Evolutionary conservation across 345 rosid genomes (phyloP).

Genomic region (Citrus australasica): DNA sequence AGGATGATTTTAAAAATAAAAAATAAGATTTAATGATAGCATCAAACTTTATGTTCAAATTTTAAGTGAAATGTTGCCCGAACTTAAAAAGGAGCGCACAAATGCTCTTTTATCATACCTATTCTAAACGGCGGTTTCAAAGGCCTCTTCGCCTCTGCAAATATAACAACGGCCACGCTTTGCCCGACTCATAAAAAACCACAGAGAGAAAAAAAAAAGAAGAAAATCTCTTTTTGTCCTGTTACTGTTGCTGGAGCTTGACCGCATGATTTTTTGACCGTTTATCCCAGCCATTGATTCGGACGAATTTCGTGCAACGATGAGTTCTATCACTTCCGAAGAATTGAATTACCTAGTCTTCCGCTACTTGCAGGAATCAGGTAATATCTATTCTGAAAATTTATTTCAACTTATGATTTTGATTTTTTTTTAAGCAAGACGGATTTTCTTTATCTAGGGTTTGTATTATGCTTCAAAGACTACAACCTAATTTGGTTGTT

Average conservation of each 20-base stretch:
- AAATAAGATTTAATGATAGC: too few species aligned
- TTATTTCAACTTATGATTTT: neutral
- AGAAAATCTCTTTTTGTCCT: neutral
- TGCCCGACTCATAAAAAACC: neutral
- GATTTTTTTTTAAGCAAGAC: neutral
- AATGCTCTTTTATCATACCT: too few species aligned
- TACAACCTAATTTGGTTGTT: neutral
- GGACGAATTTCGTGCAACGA: slow-evolving; percentile 18
- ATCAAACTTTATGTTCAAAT: too few species aligned
- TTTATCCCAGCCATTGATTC: neutral
- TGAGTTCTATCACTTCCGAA: slow-evolving; percentile 73
- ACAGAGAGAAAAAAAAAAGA: too few species aligned
- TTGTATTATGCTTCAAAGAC: neutral
- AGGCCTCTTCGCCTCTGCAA: too few species aligned
- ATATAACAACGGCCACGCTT: neutral
- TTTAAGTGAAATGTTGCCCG: too few species aligned
- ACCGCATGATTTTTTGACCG: neutral
- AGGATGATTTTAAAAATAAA: too few species aligned
- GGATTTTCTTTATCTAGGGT: neutral
- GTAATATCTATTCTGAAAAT: slow-evolving; percentile 20
- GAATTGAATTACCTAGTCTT: slow-evolving; percentile 88
- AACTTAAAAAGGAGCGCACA: too few species aligned
- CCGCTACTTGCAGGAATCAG: slow-evolving; percentile 96
- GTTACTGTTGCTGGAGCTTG: neutral
- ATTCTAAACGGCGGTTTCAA: too few species aligned